Evolutionary conservation across 176 grass and related monocot species (phyloP).

Genomic region (Aegilops sharonensis): DNA sequence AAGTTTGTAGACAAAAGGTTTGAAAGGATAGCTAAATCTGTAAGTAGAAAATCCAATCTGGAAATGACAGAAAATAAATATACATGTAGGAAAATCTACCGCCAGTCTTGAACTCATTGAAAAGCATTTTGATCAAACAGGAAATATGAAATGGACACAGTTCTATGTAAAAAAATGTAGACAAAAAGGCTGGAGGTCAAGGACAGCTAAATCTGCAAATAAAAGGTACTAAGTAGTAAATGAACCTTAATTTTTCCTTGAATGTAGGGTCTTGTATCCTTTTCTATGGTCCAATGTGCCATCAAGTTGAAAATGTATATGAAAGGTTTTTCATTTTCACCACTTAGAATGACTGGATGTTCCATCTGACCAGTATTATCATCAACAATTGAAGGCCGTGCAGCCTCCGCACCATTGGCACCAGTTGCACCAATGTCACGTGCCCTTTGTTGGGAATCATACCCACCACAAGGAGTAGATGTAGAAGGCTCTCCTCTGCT

Average conservation of each 20-base stretch:
- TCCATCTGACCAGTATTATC: conserved; percentile 30
- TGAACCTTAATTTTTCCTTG: conserved; percentile 84
- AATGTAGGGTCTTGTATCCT: conserved; percentile 48
- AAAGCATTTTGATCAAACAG: background rate
- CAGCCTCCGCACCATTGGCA: conserved; percentile 22
- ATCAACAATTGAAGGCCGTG: conserved; percentile 32
- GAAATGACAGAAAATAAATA: background rate
- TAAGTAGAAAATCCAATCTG: conserved; percentile 6
- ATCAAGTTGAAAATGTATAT: conserved; percentile 73
- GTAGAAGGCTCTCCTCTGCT: conserved; percentile 22
- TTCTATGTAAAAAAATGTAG: background rate
- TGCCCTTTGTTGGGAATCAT: conserved; percentile 14
- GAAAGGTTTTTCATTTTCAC: conserved; percentile 71
- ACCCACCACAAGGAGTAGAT: background rate
- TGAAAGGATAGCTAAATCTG: background rate
- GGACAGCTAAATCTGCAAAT: background rate
- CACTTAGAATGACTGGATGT: conserved; percentile 51
- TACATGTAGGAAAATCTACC: conserved; percentile 11
- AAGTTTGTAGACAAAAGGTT: background rate
- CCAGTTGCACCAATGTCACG: conserved; percentile 20
- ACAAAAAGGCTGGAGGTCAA: background rate
- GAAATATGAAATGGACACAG: conserved; percentile 13
- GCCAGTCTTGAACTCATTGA: background rate
- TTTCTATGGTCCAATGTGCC: conserved; percentile 52
- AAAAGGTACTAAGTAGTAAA: conserved; percentile 18